Conservation (phyloP, 805 yeast species). For the Candida manassasensis region DNA sequence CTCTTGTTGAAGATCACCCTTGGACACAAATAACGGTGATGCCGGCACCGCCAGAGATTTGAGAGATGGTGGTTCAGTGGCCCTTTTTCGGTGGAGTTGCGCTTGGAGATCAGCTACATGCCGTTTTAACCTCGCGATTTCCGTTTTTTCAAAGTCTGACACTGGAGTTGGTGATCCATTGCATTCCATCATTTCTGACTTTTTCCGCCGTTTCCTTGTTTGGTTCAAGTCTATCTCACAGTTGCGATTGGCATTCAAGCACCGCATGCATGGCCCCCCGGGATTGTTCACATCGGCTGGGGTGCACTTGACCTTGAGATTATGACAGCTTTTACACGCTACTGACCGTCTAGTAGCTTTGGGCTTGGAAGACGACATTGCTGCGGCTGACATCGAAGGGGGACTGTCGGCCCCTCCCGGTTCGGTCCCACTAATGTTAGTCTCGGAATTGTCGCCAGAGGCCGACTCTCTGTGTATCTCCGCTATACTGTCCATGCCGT, state of each 20-base stretch:
- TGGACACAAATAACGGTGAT: constrained; percentile 23
- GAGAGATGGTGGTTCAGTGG: not conserved
- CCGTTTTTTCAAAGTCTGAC: not conserved
- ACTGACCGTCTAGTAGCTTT: constrained; percentile 38
- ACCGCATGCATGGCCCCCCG: constrained; percentile 66
- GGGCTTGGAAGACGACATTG: constrained; percentile 5
- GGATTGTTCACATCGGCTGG: constrained; percentile 60
- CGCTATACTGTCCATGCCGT: too few relatives aligned
- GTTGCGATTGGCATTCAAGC: constrained; percentile 54
- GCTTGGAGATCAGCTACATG: constrained; percentile 16
- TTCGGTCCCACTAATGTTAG: too few relatives aligned
- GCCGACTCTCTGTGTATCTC: too few relatives aligned
- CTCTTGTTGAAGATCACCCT: constrained; percentile 39
- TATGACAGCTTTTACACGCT: constrained; percentile 73
- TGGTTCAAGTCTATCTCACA: constrained; percentile 69
- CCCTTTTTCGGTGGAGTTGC: constrained; percentile 9
- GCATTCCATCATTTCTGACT: constrained; percentile 16
- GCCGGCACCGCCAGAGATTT: constrained; percentile 2
- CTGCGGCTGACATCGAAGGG: too few relatives aligned
- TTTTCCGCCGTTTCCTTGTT: constrained; percentile 45
- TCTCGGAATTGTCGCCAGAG: too few relatives aligned
- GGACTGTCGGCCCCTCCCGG: too few relatives aligned
- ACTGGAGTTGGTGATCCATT: not conserved
- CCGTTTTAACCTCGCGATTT: constrained; percentile 17
- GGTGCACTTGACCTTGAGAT: constrained; percentile 78